Base-by-base conservation (phyloP, 768 basidiomycete genomes). In the Naganishia onofrii region DNA sequence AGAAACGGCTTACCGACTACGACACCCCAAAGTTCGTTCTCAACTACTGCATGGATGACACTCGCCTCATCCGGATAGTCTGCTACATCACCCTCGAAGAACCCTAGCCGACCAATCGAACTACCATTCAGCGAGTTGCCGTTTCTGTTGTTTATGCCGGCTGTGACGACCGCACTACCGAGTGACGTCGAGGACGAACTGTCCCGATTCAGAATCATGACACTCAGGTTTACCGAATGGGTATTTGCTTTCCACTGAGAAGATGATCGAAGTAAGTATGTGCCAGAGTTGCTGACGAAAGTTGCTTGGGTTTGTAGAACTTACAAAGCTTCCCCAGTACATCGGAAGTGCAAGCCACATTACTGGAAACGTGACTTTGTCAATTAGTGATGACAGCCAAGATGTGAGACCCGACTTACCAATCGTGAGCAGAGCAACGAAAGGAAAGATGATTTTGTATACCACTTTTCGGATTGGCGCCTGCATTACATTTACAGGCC, bases 201-300 rank as follows among this genome's bases (percentile, higher is more conserved):
- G 44, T 85, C 84, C 48, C 81, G 76, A 75, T 84, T 80, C 68
- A 85, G 78, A 70, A 84, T 79, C 72, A 80, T 79, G n/a, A 83
- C 82, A 3, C 75, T 79, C 5, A 84, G 78, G 42, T 55, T 82
- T 80, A 80, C 72, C n/a, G 80, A 76, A 54, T 78, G 76, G 12
- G 70, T 55, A n/a, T 75, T 76, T 12, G 76, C 67, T 58, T 74
- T 72, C 78, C 79, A 80, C 75, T 76, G 13, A 21, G 4, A 1
- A 3, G 48, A 67, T 55, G 23, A 31, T 23, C 15, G 58, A 67
- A 70, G 68, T 21, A 75, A 76, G n/a, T 74, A 72, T 53, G 60
- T 51, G 12, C 73, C 51, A n/a, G 38, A 13, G 15, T 74, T 71
- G 38, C 69, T 28, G 68, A 19, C 71, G 68, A 10, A 77, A 76